Conservation (phyloP, 805 yeast species). For the Cyberlindnera misumaiensis region DNA sequence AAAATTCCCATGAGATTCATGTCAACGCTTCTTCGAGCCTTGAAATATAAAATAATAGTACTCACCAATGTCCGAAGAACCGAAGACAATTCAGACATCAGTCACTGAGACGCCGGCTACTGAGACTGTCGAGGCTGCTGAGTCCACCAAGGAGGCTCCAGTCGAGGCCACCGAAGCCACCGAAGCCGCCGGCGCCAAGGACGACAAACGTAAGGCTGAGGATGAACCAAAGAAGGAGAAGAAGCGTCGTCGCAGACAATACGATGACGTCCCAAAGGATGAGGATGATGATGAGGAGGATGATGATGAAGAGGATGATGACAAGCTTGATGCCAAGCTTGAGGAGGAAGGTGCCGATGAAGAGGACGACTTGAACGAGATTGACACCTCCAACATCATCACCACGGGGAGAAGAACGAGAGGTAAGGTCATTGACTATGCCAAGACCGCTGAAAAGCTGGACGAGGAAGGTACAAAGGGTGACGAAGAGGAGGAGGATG, state of each 20-base stretch:
- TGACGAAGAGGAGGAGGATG: constrained; percentile 39
- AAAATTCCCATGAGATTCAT: no score
- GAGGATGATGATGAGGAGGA: constrained; percentile 44
- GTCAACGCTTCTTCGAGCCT: no score
- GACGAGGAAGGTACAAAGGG: constrained; percentile 36
- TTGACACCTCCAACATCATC: constrained; percentile 78
- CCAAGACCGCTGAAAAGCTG: constrained; percentile 70
- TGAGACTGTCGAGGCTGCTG: constrained; percentile 2
- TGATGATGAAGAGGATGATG: constrained; percentile 40
- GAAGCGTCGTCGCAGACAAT: constrained; percentile 52
- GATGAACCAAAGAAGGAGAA: constrained; percentile 32
- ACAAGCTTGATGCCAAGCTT: constrained; percentile 36
- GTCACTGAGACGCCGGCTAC: constrained; percentile 1
- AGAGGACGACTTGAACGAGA: constrained; percentile 74
- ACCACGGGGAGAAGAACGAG: constrained; percentile 85
- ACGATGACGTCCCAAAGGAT: constrained; percentile 55
- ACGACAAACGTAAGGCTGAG: constrained; percentile 22
- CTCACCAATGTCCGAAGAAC: constrained; percentile 25
- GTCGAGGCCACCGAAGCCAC: constrained; percentile 5
- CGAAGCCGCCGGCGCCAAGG: constrained; percentile 6
- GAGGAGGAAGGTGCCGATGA: constrained; percentile 55
- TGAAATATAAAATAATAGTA: no score
- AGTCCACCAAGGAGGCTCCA: constrained; percentile 11
- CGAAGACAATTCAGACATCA: background rate
- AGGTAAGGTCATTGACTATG: constrained; percentile 80